Evolutionary conservation across 2,329 filamentous ascomycete genomes (phyloP), one percentile per base, ranked within the genome.

Genomic region (Magnaporthiopsis incrustans): DNA sequence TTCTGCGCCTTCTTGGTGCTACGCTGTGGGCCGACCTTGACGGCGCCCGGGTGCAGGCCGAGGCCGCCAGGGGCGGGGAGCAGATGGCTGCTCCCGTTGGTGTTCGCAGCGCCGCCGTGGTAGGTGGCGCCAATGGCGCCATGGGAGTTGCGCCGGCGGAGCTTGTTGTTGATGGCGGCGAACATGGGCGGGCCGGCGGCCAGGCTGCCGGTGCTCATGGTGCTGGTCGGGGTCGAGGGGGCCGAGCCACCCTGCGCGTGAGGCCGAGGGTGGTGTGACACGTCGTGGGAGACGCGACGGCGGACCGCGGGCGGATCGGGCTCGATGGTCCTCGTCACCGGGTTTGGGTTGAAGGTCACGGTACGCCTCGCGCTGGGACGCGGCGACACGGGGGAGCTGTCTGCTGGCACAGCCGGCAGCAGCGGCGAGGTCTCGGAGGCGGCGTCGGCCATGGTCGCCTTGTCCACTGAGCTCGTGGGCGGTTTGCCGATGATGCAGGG

Each of bases 1-100:
- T 99, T 99, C 79, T 98, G 92, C 1, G 92, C 92, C 68, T 91
- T 97, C 76, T 97, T 96, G 30, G 93, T 96, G 64, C 92, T 98
- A 75, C 95, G 82, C 75, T 99, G 95, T 0, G 95, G 94, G 2
- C 95, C 95, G 65, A 97, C 92, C 77, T 98, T 97, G 10, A 58
- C 18, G 12, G 27, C 2, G 73, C 66, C 57, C 38, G 71, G 71
- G 7, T 66, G 67, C 33, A 35, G 18, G 30, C 72, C 69, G 10
- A 35, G 25, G 22, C 61, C 61, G 30, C 61, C 61, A n/a, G 61
- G 61, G 15, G 76, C 71, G 10, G 77, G 72, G 50, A 75, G 69
- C 11, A 69, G 67, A 6, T 82, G 27, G 5, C 27, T 74, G 11
- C 72, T 72, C 38, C 72, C 75, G 33, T 82, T 76, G 25, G 86